Conservation (phyloP, 495 filamentous ascomycete genomes). For the Sporormia fimetaria region DNA sequence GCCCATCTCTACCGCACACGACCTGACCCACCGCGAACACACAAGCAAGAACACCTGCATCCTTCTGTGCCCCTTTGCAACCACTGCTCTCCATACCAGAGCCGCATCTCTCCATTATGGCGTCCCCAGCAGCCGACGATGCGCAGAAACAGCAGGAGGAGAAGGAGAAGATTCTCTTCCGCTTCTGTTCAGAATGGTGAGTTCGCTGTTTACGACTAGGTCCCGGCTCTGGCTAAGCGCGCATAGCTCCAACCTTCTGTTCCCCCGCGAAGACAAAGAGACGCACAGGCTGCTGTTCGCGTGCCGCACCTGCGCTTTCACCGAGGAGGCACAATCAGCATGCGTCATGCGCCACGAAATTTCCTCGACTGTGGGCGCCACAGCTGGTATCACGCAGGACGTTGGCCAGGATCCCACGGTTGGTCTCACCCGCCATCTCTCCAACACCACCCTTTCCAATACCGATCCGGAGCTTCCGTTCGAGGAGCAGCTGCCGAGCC, state of each 20-base stretch:
- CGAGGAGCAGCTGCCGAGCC: slow-evolving; percentile 26
- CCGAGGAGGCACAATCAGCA: slow-evolving; percentile 67
- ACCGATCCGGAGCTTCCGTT: too few species aligned
- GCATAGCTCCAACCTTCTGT: slow-evolving; percentile 82
- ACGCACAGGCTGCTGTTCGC: slow-evolving; percentile 58
- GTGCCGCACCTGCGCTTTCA: slow-evolving; percentile 86
- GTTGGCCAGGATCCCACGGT: slow-evolving; percentile 96
- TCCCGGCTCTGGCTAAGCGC: slow-evolving; percentile 9
- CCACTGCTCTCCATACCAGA: too few species aligned
- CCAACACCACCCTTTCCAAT: slow-evolving; percentile 27
- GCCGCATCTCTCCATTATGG: too few species aligned
- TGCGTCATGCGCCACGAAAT: slow-evolving; percentile 91
- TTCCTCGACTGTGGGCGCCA: slow-evolving; percentile 80
- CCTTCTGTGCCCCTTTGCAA: too few species aligned
- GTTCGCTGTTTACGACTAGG: slow-evolving; percentile 9
- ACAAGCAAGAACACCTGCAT: too few species aligned
- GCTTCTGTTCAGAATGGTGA: slow-evolving; percentile 93
- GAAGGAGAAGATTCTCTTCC: slow-evolving; percentile 77
- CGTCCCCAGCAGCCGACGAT: slow-evolving; percentile 38
- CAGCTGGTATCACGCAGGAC: slow-evolving; percentile 93
- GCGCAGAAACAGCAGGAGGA: slow-evolving; percentile 34
- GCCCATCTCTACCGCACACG: too few species aligned
- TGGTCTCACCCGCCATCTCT: slow-evolving; percentile 45
- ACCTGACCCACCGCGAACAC: too few species aligned
- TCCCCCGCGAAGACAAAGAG: slow-evolving; percentile 77